phyloP scores from a whole-genome alignment of 192 early-diverging fungal species.

The Globomyces pollinis-pini region DNA sequence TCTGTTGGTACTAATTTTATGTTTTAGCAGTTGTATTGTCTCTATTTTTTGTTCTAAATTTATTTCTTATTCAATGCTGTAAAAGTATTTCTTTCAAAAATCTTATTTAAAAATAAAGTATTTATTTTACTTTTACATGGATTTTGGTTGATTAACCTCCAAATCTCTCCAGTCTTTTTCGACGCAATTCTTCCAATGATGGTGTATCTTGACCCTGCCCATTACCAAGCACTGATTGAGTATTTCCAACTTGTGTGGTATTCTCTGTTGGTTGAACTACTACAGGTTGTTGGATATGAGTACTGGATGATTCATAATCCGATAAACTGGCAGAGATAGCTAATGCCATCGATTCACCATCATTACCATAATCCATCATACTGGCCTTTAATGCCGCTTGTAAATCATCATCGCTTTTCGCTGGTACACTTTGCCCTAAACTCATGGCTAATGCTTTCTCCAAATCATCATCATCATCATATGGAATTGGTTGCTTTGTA shows the following conservation, averaged over 20 bases:
- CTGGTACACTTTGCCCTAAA: conserved; percentile 11
- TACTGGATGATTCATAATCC: not conserved
- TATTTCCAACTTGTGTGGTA: not conserved
- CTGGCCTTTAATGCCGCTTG: conserved; percentile 19
- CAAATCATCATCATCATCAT: conserved; percentile 18
- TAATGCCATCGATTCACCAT: conserved; percentile 1
- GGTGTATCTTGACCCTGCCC: too few species aligned
- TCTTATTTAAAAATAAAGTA: too few species aligned
- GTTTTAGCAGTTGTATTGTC: too few species aligned
- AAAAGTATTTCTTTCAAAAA: too few species aligned
- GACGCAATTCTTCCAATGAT: not conserved
- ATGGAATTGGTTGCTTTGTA: not conserved
- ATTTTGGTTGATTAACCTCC: too few species aligned
- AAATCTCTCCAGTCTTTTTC: conserved; percentile 7
- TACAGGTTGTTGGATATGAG: not conserved
- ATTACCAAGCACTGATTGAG: not conserved
- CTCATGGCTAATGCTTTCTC: conserved; percentile 18
- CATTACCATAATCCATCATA: conserved; percentile 13
- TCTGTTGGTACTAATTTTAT: too few species aligned
- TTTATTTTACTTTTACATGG: too few species aligned
- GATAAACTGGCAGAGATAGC: conserved; percentile 4
- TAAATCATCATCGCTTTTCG: conserved; percentile 16
- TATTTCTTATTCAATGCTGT: too few species aligned
- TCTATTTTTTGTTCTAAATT: too few species aligned
- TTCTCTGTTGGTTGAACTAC: not conserved